Percentiles rank a stretch among this genome's conserved stretches.
phyloP scores from a whole-genome alignment of 176 grass and related monocot species.

The Musa schizocarpa region DNA sequence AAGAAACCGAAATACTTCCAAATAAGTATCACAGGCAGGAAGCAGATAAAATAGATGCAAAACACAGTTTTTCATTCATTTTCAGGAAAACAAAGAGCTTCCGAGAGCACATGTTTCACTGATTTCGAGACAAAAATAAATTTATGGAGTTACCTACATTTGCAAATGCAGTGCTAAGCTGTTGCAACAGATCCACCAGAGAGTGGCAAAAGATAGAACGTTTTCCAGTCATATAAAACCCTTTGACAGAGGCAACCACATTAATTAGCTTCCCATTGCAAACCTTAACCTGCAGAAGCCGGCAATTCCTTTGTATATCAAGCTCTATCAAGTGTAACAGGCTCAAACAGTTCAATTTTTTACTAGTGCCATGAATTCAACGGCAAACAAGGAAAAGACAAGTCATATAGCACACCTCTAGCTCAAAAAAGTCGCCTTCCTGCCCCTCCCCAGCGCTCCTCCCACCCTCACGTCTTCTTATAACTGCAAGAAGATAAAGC shows the following conservation, averaged over 20 bases:
- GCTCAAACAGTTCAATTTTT: not conserved
- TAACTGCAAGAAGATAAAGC: conserved; percentile 39
- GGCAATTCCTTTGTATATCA: not conserved
- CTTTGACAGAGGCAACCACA: conserved; percentile 61
- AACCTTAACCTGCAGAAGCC: conserved; percentile 70
- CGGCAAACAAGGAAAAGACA: too few relatives aligned
- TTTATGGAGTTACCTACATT: conserved; percentile 49
- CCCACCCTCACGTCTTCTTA: conserved; percentile 56
- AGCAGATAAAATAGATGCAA: not conserved
- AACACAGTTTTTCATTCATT: not conserved
- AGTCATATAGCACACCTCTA: conserved; percentile 37
- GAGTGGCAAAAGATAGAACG: conserved; percentile 43
- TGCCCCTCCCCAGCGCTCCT: conserved; percentile 25
- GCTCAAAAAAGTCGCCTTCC: conserved; percentile 75
- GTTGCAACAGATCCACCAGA: conserved; percentile 78
- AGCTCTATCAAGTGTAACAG: not conserved
- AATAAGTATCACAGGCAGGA: not conserved
- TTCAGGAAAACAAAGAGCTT: not conserved
- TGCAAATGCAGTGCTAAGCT: conserved; percentile 86
- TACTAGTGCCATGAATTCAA: too few relatives aligned
- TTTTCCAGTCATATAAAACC: conserved; percentile 75
- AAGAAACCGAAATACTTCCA: too few relatives aligned
- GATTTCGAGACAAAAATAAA: not conserved
- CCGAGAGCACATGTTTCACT: not conserved
- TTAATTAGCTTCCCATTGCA: conserved; percentile 90